phyloP scores from a whole-genome alignment of 2,329 filamentous ascomycete genomes.

The Curvularia lunata region DNA sequence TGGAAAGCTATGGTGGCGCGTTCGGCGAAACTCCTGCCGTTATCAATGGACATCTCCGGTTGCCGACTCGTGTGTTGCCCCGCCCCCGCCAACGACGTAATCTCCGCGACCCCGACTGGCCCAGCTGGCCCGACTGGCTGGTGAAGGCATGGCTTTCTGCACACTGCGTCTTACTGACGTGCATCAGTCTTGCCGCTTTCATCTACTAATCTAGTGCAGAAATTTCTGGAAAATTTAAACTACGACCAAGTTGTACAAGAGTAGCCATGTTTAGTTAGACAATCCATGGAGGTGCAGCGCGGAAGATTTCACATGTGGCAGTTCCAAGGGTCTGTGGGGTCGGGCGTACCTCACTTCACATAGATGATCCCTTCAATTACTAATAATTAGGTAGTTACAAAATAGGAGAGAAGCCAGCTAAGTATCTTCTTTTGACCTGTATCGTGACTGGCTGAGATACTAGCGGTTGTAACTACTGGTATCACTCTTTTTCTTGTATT shows the following conservation, averaged over 20 bases:
- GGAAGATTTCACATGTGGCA: not conserved
- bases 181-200: slow-evolving; percentile 8
- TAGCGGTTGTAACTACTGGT: not conserved
- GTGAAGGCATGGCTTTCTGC: slow-evolving; percentile 1
- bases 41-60: slow-evolving; percentile 13
- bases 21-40: slow-evolving; percentile 14
- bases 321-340: too few relatives aligned
- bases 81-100: slow-evolving; percentile 25
- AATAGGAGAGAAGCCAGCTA: too few relatives aligned
- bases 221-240: not conserved
- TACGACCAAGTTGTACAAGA: not conserved
- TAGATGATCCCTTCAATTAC: not conserved
- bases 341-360: too few relatives aligned
- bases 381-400: too few relatives aligned
- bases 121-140: slow-evolving; percentile 15
- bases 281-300: not conserved
- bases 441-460: too few relatives aligned
- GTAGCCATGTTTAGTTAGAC: not conserved
- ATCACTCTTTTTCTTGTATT: not conserved
- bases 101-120: slow-evolving; percentile 6
- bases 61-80: slow-evolving; percentile 15
- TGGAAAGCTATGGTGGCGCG: slow-evolving; percentile 5
- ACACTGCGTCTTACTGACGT: slow-evolving; percentile 9
- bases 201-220: not conserved
- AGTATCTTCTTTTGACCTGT: not conserved